Percentiles rank a stretch among this genome's conserved stretches.
These are phyloP conservation scores for Boletus tylopilopsis DNA, from an alignment of 768 basidiomycete genomes.

Conservation along the genomic window DNA sequence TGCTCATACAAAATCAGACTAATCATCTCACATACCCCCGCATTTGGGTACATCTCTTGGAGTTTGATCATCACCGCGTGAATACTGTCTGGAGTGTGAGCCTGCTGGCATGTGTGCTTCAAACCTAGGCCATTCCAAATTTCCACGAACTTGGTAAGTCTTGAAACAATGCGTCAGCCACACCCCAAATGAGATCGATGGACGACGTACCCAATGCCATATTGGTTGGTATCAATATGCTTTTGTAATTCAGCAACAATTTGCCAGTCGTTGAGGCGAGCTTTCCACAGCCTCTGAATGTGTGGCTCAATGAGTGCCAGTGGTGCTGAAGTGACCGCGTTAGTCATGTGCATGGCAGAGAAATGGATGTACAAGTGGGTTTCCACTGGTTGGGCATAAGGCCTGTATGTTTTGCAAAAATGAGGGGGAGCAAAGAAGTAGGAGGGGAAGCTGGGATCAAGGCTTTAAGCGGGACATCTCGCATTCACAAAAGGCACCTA, in stretches of 20 bases:
- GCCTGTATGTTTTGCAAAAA: too few species aligned
- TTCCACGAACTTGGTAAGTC: neutral
- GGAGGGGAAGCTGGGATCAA: too few species aligned
- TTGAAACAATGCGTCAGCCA: neutral
- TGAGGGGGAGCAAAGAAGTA: too few species aligned
- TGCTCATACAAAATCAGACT: neutral
- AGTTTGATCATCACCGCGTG: neutral
- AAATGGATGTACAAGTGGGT: too few species aligned
- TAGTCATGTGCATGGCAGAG: too few species aligned
- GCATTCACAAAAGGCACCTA: too few species aligned
- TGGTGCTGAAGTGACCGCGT: neutral
- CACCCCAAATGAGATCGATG: neutral
- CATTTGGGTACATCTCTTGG: neutral
- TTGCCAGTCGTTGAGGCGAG: neutral
- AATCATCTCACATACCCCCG: neutral
- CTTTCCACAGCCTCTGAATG: neutral
- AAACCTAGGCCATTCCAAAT: neutral
- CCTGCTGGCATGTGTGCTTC: neutral
- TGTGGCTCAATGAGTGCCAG: neutral
- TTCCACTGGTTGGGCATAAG: too few species aligned
- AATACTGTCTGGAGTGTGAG: neutral
- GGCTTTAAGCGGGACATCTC: too few species aligned
- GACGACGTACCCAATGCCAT: constrained; percentile 3
- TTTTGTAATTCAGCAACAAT: neutral
- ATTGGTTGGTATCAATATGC: neutral